Evolutionary conservation across 1,139 yeast species (phyloP), one percentile per base, ranked within the genome.

Genomic region (Pichia sp.): DNA sequence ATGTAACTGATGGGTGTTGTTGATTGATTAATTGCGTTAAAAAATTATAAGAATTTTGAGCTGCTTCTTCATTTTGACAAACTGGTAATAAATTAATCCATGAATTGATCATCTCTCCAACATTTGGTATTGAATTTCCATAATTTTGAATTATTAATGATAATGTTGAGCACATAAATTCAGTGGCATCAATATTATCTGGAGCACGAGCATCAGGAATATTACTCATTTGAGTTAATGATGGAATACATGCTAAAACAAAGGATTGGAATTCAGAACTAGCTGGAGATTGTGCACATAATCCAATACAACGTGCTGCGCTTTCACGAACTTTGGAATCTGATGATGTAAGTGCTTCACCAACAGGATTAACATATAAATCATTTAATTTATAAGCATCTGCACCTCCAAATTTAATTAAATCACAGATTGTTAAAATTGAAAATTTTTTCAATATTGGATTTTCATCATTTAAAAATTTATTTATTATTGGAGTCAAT

Each of bases 21-120:
- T 75, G 76, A 46, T 83, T 83, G 44, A 90, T 83, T 59, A 92
- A 72, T 55, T 84, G 86, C 32, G 83, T 71, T 60, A 92, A 73
- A 65, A 88, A 90, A 56, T 76, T 72, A 68, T 88, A 92, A 30
- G 89, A 83, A 66, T 75, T 87, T n/a, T 89, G 82, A 2, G 97
- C 97, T 7, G 95, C 95, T 58, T 86, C 94, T 41, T 82, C 86
- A 66, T 92, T 97, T 58, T 82, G 84, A 26, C 82, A 69, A 43
- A 90, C 77, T 32, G 98, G 98, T 58, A 92, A 76, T 11, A 89
- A 76, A 54, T 76, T 76, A 49, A 92, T 71, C 97, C 97, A 92
- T 56, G 79, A 85, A 36, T 74, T 76, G 47, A 87, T 71, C 27
- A 86, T 76, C 31, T 75, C 73, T 57, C 84, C 80, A 53, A 81